Conservation (phyloP, 2,329 filamentous ascomycete genomes). For the Diplodia mutila region DNA sequence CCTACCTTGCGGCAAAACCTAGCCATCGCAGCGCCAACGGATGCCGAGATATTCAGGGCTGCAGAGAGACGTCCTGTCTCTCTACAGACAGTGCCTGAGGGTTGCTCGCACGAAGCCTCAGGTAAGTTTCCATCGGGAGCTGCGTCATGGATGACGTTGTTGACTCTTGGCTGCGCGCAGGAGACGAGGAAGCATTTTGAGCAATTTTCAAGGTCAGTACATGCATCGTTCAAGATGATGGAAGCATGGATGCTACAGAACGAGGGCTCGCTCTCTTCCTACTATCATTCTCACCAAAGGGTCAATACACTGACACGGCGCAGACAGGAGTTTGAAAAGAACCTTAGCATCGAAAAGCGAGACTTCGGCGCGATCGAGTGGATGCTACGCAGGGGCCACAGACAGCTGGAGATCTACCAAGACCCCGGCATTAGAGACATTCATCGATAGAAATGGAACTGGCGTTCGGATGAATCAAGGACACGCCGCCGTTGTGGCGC, state of each 20-base stretch:
- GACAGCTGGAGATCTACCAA: constrained; percentile 82
- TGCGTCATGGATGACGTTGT: constrained; percentile 28
- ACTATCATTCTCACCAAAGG: too few relatives aligned
- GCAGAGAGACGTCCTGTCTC: constrained; percentile 82
- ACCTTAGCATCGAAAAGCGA: constrained; percentile 72
- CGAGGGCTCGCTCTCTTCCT: too few relatives aligned
- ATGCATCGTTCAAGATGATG: too few relatives aligned
- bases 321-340: constrained; percentile 77
- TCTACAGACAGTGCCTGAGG: constrained; percentile 86
- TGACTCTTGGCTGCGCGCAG: constrained; percentile 43
- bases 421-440: constrained; percentile 80
- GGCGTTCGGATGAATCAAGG: background rate
- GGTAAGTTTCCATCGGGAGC: constrained; percentile 57
- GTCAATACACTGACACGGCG: constrained; percentile 4
- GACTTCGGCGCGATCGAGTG: constrained; percentile 88
- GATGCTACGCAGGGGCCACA: constrained; percentile 76
- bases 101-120: constrained; percentile 78
- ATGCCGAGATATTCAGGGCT: constrained; percentile 73
- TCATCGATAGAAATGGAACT: constrained; percentile 18
- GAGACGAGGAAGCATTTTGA: constrained; percentile 64
- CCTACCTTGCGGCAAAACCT: background rate
- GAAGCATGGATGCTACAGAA: too few relatives aligned
- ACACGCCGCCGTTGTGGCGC: background rate
- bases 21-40: background rate
- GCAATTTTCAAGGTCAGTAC: constrained; percentile 62